phyloP scores from a whole-genome alignment of 2,329 filamentous ascomycete species.

The Diaporthe ampelina region DNA sequence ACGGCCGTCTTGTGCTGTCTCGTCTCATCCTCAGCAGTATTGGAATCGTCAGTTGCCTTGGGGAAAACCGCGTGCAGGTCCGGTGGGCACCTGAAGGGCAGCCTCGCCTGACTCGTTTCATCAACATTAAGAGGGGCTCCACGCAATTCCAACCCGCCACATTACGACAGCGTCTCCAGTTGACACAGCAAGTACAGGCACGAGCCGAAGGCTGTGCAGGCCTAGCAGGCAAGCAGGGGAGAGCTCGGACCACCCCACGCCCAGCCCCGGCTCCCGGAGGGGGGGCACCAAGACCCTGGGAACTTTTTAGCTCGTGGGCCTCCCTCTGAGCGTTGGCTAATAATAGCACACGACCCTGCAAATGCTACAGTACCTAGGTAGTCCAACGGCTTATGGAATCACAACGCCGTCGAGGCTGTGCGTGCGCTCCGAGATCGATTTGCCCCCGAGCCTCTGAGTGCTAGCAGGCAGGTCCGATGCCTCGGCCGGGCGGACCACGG shows the following conservation, averaged over 20 bases:
- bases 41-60: constrained; percentile 14
- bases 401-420: constrained; percentile 26
- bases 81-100: not conserved
- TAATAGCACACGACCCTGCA: not conserved
- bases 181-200: not conserved
- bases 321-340: constrained; percentile 18
- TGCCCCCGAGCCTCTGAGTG: not conserved
- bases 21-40: constrained; percentile 26
- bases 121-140: constrained; percentile 2
- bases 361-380: not conserved
- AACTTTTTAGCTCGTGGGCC: constrained; percentile 27
- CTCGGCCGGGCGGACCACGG: constrained; percentile 26
- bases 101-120: constrained; percentile 32
- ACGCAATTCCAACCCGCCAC: constrained; percentile 35
- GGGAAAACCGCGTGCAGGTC: constrained; percentile 3
- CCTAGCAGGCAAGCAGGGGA: not conserved
- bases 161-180: constrained; percentile 30
- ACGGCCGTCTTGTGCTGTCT: constrained; percentile 23
- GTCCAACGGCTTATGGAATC: not conserved
- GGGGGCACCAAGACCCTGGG: not conserved
- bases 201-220: constrained; percentile 29
- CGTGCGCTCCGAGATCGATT: not conserved
- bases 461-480: not conserved
- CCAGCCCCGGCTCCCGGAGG: not conserved
- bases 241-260: constrained; percentile 30